A percentile compares a stretch with the other conserved stretches of the same genome.
These are phyloP conservation scores for Spathaspora sp. DNA, from an alignment of 805 yeast genomes.

Conservation along the genomic window DNA sequence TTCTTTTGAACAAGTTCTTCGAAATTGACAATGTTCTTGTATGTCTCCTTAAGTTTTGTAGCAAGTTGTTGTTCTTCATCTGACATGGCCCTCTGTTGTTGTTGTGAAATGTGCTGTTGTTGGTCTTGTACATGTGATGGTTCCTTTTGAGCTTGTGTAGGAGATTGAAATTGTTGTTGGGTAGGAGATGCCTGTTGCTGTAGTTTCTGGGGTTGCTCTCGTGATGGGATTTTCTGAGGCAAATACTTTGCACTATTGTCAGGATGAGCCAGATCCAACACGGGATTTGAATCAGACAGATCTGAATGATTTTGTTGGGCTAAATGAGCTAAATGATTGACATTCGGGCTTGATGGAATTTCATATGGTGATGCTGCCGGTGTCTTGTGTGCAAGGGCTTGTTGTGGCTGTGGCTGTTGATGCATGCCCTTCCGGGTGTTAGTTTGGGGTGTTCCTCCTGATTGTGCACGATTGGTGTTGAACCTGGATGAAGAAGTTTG, in stretches of 20 bases:
- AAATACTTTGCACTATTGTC: background rate
- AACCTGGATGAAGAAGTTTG: slow-evolving; percentile 6
- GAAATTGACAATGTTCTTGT: slow-evolving; percentile 61
- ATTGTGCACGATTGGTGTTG: background rate
- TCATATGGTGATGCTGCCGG: slow-evolving; percentile 42
- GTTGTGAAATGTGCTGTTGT: slow-evolving; percentile 8
- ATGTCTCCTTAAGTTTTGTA: slow-evolving; percentile 69
- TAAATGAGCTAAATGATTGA: slow-evolving; percentile 20
- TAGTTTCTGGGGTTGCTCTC: slow-evolving; percentile 1
- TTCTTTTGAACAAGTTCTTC: slow-evolving; percentile 70
- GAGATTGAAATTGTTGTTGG: slow-evolving; percentile 8
- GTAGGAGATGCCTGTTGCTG: too few species aligned
- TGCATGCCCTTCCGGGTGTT: slow-evolving; percentile 7
- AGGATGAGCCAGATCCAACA: slow-evolving; percentile 14
- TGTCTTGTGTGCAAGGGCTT: slow-evolving; percentile 21
- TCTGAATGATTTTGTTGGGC: slow-evolving; percentile 33
- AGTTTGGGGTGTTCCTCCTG: background rate
- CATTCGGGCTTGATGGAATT: slow-evolving; percentile 38
- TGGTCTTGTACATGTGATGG: slow-evolving; percentile 9
- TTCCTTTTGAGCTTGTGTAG: slow-evolving; percentile 5
- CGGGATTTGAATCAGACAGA: slow-evolving; percentile 37
- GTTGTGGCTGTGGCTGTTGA: slow-evolving; percentile 1
- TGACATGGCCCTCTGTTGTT: slow-evolving; percentile 34
- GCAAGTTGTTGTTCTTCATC: slow-evolving; percentile 66
- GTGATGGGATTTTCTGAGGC: slow-evolving; percentile 1